Conservation (phyloP, 1,139 yeast genomes). For the Blastobotrys elegans region DNA sequence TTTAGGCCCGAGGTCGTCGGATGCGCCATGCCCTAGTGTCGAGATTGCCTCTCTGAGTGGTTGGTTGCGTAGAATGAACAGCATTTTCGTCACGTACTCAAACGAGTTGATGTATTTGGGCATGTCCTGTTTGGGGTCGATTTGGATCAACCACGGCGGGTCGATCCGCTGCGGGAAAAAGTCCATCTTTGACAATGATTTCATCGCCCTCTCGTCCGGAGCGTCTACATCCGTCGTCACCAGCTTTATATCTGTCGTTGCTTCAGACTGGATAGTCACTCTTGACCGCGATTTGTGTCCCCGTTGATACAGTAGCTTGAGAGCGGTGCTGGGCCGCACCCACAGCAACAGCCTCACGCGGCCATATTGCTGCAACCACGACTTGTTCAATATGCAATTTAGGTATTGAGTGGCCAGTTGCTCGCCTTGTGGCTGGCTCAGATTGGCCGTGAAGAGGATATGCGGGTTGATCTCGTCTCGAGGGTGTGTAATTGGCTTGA, state of each 20-base stretch:
- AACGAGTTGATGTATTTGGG: slow-evolving; percentile 47
- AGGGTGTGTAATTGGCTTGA: slow-evolving; percentile 40
- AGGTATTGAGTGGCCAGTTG: slow-evolving; percentile 73
- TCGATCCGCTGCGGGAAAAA: slow-evolving; percentile 11
- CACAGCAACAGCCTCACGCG: slow-evolving; percentile 65
- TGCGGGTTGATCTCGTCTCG: slow-evolving; percentile 53
- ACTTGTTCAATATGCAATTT: slow-evolving; percentile 59
- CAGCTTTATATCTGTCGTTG: slow-evolving; percentile 24
- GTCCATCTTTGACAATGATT: slow-evolving; percentile 5
- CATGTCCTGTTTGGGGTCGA: slow-evolving; percentile 28
- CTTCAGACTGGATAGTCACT: slow-evolving; percentile 55
- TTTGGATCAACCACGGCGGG: slow-evolving; percentile 25
- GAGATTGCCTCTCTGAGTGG: slow-evolving; percentile 47
- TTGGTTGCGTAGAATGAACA: slow-evolving; percentile 51
- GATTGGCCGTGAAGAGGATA: slow-evolving; percentile 60
- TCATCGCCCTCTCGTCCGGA: slow-evolving; percentile 1
- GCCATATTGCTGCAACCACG: slow-evolving; percentile 76
- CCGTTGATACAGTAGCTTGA: slow-evolving; percentile 52
- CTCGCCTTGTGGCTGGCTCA: slow-evolving; percentile 58
- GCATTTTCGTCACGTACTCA: slow-evolving; percentile 62
- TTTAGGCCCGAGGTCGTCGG: slow-evolving; percentile 48
- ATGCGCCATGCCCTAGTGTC: slow-evolving; percentile 77
- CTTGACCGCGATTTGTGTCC: slow-evolving; percentile 48
- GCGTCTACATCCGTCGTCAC: not conserved
- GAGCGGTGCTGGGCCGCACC: slow-evolving; percentile 55